Evolutionary conservation across 768 basidiomycete species (phyloP), one percentile per base, ranked within the genome.

Genomic region (Podaxis sp.): DNA sequence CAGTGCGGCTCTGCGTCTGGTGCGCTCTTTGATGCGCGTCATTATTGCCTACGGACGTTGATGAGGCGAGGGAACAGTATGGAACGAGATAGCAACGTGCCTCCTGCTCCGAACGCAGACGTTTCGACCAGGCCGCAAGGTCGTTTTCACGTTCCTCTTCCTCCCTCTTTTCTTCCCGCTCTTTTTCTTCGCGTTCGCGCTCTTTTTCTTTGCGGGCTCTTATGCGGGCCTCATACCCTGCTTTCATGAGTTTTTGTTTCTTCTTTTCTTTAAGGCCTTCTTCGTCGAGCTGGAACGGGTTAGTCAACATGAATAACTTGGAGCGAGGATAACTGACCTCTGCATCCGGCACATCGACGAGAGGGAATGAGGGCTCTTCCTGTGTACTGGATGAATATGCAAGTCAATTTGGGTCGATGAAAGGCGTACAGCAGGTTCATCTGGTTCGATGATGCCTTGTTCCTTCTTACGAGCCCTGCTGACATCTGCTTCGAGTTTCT

Each of bases 181-280:
- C 84, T 57, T 82, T 86, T 62, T 90, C 90, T 62, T 88, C 89
- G 48, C 82, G 83, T 69, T 95, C 94, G 11, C 85, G 84, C 67
- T 93, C 90, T 66, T 97, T 97, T 72, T 98, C 96, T 28, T 86
- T 86, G 66, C 90, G 84, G 0, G 86, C 85, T 1, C 93, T 87
- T 36, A 86, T 84, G 21, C 97, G 88, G 0, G 95, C 93, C 61
- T 98, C 96, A 71, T 89, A 95, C 0, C 92, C 93, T 0, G 95
- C 93, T 72, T 97, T 98, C 76, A 95, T 77, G 35, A 98, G 79
- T 65, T 87, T 90, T 71, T 99, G 97, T 68, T 89, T 91, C 68
- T 87, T 88, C 77, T 98, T 99, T 73, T 99, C 97, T 71, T 92
- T 98, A 37, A 98, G 70, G 25, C 87, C 82, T 42, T 96, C 95